A percentile compares a stretch with the other conserved stretches of the same genome.
Evolutionary conservation across 768 basidiomycete genomes (phyloP).

Genomic region (Tricholoma hemisulphureum): DNA sequence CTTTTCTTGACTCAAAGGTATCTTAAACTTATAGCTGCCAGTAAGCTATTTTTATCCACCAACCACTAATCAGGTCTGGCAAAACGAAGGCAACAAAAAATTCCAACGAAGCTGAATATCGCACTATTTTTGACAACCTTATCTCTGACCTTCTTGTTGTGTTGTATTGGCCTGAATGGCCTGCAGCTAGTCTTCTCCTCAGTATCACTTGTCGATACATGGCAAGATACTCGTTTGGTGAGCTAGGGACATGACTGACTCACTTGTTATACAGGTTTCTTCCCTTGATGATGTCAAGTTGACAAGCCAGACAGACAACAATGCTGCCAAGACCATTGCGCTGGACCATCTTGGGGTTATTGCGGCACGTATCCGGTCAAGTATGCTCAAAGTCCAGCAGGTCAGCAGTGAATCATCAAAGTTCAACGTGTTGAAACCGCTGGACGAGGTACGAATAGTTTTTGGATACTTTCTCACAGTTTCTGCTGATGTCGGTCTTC

Average conservation of each 20-base stretch:
- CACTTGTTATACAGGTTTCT: conserved; percentile 51
- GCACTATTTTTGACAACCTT: conserved; percentile 87
- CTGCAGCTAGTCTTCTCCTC: conserved; percentile 81
- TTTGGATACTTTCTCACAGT: background rate
- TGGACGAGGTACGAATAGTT: conserved; percentile 64
- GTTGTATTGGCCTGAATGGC: conserved; percentile 97
- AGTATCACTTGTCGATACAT: conserved; percentile 81
- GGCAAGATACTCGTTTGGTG: conserved; percentile 43
- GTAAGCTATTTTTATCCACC: background rate
- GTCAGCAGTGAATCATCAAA: conserved; percentile 28
- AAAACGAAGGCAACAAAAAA: conserved; percentile 88
- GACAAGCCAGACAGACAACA: conserved; percentile 63
- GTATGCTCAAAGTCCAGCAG: conserved; percentile 46
- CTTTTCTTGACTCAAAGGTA: conserved; percentile 71
- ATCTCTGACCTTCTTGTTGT: conserved; percentile 86
- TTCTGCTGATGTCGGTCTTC: background rate
- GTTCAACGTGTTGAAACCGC: conserved; percentile 45
- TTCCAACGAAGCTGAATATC: conserved; percentile 92
- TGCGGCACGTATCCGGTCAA: conserved; percentile 73
- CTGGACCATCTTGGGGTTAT: conserved; percentile 95
- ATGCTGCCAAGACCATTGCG: conserved; percentile 84
- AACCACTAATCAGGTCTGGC: conserved; percentile 55
- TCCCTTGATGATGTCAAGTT: conserved; percentile 82
- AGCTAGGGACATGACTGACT: background rate
- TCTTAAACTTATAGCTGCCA: background rate